These are phyloP conservation scores for Fraxinus greggii DNA, from an alignment of 305 asterid species.

Conservation along the genomic window DNA sequence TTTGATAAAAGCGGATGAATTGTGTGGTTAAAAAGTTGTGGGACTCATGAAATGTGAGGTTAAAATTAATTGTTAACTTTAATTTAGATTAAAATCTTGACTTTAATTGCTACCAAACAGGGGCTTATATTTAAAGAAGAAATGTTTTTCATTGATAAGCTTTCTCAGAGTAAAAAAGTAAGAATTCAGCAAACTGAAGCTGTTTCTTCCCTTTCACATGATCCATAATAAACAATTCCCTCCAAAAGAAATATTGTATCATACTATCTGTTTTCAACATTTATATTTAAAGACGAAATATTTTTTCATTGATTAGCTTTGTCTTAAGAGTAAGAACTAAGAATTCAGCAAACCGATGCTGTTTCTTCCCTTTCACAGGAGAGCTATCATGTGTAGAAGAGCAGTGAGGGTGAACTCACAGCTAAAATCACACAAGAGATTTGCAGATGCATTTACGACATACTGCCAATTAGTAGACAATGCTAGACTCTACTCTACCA, in stretches of 20 bases:
- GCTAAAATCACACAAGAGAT: slow-evolving; percentile 85
- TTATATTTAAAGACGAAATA: background rate
- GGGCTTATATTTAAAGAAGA: slow-evolving; percentile 1
- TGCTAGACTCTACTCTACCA: slow-evolving; percentile 79
- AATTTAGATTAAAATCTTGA: too few species aligned
- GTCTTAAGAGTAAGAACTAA: background rate
- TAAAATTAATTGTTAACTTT: too few species aligned
- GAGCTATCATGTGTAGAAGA: slow-evolving; percentile 89
- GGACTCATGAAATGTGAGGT: too few species aligned
- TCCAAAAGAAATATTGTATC: background rate
- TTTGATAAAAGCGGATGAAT: too few species aligned
- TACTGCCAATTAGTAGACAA: slow-evolving; percentile 87
- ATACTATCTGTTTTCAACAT: background rate
- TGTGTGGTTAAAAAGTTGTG: too few species aligned
- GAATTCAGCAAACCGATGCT: background rate
- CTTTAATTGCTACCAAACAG: too few species aligned
- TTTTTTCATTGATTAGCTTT: background rate
- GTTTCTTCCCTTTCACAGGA: slow-evolving; percentile 42
- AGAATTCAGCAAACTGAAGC: background rate
- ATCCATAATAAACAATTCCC: background rate
- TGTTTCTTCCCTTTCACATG: slow-evolving; percentile 38
- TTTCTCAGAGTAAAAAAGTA: background rate
- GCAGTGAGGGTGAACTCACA: slow-evolving; percentile 93
- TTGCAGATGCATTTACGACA: slow-evolving; percentile 76
- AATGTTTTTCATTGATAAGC: background rate